Evolutionary conservation across 139 green algal genomes (phyloP).

Genomic region (Eudorina sp.): DNA sequence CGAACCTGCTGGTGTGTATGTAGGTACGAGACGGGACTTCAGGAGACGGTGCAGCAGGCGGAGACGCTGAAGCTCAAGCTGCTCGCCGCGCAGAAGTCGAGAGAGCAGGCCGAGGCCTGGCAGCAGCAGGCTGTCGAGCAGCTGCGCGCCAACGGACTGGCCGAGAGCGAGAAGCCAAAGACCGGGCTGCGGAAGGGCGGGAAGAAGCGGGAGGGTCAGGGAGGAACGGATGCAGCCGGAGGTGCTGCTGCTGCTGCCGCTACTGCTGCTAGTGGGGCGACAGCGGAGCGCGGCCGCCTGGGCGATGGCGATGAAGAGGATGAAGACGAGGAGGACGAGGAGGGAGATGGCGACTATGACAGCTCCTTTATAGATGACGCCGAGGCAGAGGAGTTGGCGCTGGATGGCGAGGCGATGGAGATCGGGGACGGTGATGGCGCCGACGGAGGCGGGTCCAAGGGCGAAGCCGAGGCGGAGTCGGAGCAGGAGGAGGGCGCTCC

Average conservation of each 20-base stretch:
- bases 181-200: background rate
- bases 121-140: background rate
- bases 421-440: background rate
- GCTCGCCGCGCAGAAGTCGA: background rate
- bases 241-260: background rate
- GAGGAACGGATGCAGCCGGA: background rate
- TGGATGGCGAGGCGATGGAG: background rate
- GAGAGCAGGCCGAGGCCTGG: background rate
- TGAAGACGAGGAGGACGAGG: slow-evolving; percentile 2
- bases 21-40: slow-evolving; percentile 1
- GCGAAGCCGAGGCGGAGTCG: background rate
- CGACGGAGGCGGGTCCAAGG: background rate
- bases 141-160: background rate
- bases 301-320: background rate
- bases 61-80: slow-evolving; percentile 31
- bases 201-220: background rate
- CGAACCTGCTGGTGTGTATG: too few species aligned
- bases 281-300: background rate
- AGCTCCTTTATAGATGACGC: slow-evolving; percentile 38
- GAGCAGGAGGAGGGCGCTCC: background rate
- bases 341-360: slow-evolving; percentile 24
- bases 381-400: background rate
- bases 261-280: too few species aligned
- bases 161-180: background rate
- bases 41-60: background rate